These are phyloP conservation scores for Endoconidiophora laricicola DNA, from an alignment of 2,329 filamentous ascomycete species.

Conservation along the genomic window DNA sequence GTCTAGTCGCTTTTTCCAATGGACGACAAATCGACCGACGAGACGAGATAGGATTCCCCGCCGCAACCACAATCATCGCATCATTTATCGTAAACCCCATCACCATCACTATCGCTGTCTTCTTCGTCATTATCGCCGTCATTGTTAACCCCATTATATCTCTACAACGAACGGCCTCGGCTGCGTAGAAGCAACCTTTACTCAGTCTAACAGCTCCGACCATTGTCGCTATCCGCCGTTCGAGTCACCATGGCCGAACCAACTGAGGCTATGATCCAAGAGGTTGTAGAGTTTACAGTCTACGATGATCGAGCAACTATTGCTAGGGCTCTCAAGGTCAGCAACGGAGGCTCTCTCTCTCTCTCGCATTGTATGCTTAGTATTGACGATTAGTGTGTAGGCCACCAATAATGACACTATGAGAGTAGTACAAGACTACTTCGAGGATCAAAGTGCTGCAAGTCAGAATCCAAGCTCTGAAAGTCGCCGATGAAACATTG, in stretches of 20 bases:
- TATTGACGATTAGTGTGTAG: background rate
- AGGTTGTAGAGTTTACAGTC: slow-evolving; percentile 10
- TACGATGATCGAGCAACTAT: slow-evolving; percentile 3
- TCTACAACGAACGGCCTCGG: too few relatives aligned
- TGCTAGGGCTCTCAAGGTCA: slow-evolving; percentile 5
- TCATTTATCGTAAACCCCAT: too few relatives aligned
- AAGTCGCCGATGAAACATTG: background rate
- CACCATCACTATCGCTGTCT: too few relatives aligned
- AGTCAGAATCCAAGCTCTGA: background rate
- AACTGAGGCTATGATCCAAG: background rate
- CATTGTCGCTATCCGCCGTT: too few relatives aligned
- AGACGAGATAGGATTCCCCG: too few relatives aligned
- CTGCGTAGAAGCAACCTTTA: too few relatives aligned
- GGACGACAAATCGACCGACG: too few relatives aligned
- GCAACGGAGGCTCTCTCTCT: background rate
- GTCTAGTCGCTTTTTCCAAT: background rate
- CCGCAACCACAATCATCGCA: too few relatives aligned
- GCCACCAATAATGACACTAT: slow-evolving; percentile 8
- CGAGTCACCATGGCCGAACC: too few relatives aligned
- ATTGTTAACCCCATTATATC: too few relatives aligned
- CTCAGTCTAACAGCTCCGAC: too few relatives aligned
- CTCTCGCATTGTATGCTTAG: background rate
- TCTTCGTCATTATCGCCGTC: too few relatives aligned
- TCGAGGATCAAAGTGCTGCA: slow-evolving; percentile 5
- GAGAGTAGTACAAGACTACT: slow-evolving; percentile 11